Evolutionary conservation across 495 filamentous ascomycete genomes (phyloP), one percentile per base, ranked within the genome.

Genomic region (Podospora tetraspora): DNA sequence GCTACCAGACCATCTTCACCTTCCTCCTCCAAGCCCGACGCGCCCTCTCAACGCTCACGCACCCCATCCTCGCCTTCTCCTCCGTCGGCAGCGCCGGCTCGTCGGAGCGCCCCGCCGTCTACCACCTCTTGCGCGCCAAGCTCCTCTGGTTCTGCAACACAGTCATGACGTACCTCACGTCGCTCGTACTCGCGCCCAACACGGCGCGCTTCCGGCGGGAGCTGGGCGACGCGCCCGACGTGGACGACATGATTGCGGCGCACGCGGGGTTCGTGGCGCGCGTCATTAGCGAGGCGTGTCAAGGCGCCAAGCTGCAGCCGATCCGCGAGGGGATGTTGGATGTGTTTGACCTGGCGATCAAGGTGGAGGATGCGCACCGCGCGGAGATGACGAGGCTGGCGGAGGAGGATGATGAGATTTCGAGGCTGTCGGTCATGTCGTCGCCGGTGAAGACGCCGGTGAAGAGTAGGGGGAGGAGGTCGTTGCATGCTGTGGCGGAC

Each of bases 121-220:
- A 87, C 71, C 89, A 89, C 72, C 80, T 82, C 22, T 80, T 96
- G 13, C 87, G 91, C 57, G 85, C 90, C n/a, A 86, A 88, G 29
- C 81, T 97, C 13, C 78, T 96, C 16, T 94, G 92, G 90, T 92
- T 96, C 75, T 82, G 86, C 64, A 90, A 91, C 70, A 86, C 84
- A 0, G 68, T 98, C 2, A 87, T 91, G 70, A 85, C 87, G 32
- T 93, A 98, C 73, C 76, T 96, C 3, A 90, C 88, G 12, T 86
- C 88, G 29, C 81, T 90, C 16, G 91, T 94, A 5, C 80, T 97
- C 6, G 84, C 81, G 4, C 86, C 86, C 0, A 81, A 85, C 57
- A 85, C 81, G 0, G 71, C 75, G 22, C 76, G 79, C 16, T 80
- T 97, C 75, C 77, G 78, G 13, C 76, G 72, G 16, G 75, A 81